Evolutionary conservation across 345 rosid species (phyloP).

Genomic region (Pseudoturritis turrita): DNA sequence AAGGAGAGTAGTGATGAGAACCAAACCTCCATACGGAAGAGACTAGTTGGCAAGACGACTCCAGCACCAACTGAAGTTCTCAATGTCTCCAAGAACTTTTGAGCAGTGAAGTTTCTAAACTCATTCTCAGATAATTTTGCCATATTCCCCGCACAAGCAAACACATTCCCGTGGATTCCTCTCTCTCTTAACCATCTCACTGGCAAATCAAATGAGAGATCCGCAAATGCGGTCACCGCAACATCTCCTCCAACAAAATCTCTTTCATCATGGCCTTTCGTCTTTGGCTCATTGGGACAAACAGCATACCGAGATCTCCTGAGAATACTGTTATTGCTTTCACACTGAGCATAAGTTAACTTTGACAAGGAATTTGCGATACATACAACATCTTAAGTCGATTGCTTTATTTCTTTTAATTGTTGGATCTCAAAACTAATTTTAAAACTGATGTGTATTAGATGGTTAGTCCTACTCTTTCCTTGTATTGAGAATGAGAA

Average conservation of each 20-base stretch:
- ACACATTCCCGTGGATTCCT: slow-evolving; percentile 84
- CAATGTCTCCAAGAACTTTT: slow-evolving; percentile 52
- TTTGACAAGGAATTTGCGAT: too few relatives aligned
- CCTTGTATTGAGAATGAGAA: too few relatives aligned
- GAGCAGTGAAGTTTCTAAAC: slow-evolving; percentile 47
- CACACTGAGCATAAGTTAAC: too few relatives aligned
- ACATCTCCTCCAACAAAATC: slow-evolving; percentile 96
- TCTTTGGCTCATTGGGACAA: slow-evolving; percentile 75
- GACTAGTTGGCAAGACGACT: slow-evolving; percentile 67
- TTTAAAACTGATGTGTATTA: too few relatives aligned
- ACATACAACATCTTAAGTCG: too few relatives aligned
- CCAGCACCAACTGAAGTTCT: slow-evolving; percentile 87
- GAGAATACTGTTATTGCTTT: too few relatives aligned
- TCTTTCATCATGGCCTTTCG: slow-evolving; percentile 45
- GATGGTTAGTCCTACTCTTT: too few relatives aligned
- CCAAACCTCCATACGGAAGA: slow-evolving; percentile 34
- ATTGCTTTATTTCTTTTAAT: too few relatives aligned
- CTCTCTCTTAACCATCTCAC: slow-evolving; percentile 74
- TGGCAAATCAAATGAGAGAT: slow-evolving; percentile 90
- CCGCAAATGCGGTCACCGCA: slow-evolving; percentile 81
- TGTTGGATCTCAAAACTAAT: too few relatives aligned
- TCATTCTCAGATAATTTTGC: slow-evolving; percentile 70
- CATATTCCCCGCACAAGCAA: slow-evolving; percentile 83
- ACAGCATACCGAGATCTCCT: too few relatives aligned
- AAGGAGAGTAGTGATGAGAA: too few relatives aligned